These are phyloP conservation scores for Rhizopogon roseolus DNA, from an alignment of 768 basidiomycete genomes.

Conservation along the genomic window DNA sequence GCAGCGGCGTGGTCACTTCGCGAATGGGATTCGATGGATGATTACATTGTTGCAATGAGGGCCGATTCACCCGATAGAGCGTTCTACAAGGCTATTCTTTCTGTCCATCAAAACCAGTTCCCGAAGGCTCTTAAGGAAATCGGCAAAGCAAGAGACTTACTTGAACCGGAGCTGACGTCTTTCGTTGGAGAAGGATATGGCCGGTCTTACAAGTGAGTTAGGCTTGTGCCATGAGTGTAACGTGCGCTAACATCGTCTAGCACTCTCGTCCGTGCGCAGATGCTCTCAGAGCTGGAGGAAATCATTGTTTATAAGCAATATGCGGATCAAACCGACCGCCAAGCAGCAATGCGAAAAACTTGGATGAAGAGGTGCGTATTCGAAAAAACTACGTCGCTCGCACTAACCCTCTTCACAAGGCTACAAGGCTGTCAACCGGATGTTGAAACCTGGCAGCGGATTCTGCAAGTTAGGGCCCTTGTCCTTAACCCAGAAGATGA, in stretches of 20 bases:
- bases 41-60: constrained; percentile 93
- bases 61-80: constrained; percentile 88
- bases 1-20: constrained; percentile 96
- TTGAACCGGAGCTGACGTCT: constrained; percentile 87
- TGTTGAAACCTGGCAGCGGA: constrained; percentile 98
- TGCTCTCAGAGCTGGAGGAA: constrained; percentile 97
- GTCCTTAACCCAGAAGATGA: constrained; percentile 93
- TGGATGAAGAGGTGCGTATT: constrained; percentile 88
- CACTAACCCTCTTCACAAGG: constrained; percentile 33
- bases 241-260: constrained; percentile 35
- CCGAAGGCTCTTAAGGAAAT: constrained; percentile 87
- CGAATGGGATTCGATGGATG: constrained; percentile 98
- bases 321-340: constrained; percentile 91
- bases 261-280: constrained; percentile 95
- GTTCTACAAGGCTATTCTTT: constrained; percentile 94
- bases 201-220: constrained; percentile 89
- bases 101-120: constrained; percentile 96
- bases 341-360: constrained; percentile 83
- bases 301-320: constrained; percentile 95
- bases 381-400: neutral
- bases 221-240: neutral
- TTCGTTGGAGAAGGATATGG: constrained; percentile 95
- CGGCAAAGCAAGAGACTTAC: constrained; percentile 84
- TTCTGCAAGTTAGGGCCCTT: constrained; percentile 91
- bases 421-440: constrained; percentile 96